These are phyloP conservation scores for Eucalyptus caleyi DNA, from an alignment of 345 rosid genomes.

Conservation along the genomic window DNA sequence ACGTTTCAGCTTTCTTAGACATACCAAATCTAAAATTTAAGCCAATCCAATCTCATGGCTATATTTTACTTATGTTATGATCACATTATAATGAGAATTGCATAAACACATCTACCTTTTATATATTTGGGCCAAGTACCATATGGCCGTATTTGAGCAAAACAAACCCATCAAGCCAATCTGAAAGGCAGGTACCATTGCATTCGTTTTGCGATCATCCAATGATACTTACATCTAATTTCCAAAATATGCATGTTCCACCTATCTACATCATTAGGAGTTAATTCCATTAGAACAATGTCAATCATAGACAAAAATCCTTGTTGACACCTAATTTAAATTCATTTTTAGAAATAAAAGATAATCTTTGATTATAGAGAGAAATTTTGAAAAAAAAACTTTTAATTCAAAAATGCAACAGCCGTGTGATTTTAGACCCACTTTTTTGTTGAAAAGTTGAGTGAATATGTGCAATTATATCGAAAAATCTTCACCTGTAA, in stretches of 20 bases:
- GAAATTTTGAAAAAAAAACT: too few relatives aligned
- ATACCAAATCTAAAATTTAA: background rate
- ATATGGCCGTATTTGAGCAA: background rate
- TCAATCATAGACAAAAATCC: background rate
- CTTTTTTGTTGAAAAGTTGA: too few relatives aligned
- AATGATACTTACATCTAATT: background rate
- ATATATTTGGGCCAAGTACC: background rate
- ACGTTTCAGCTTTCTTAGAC: background rate
- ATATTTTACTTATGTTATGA: background rate
- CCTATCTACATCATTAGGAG: background rate
- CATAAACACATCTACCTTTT: background rate
- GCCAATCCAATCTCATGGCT: background rate
- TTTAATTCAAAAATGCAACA: too few relatives aligned
- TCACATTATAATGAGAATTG: background rate
- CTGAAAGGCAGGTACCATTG: background rate
- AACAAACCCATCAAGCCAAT: background rate
- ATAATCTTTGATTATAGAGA: too few relatives aligned
- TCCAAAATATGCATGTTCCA: background rate
- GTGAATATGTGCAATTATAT: too few relatives aligned
- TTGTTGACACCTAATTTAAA: background rate
- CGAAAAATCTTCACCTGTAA: too few relatives aligned
- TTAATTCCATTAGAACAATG: background rate
- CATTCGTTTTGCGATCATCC: background rate
- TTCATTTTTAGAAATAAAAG: too few relatives aligned
- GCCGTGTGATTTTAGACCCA: rapidly evolving